Percentiles rank a stretch among this genome's conserved stretches.
Evolutionary conservation across 2,329 filamentous ascomycete genomes (phyloP).

Genomic region (Fusarium redolens): DNA sequence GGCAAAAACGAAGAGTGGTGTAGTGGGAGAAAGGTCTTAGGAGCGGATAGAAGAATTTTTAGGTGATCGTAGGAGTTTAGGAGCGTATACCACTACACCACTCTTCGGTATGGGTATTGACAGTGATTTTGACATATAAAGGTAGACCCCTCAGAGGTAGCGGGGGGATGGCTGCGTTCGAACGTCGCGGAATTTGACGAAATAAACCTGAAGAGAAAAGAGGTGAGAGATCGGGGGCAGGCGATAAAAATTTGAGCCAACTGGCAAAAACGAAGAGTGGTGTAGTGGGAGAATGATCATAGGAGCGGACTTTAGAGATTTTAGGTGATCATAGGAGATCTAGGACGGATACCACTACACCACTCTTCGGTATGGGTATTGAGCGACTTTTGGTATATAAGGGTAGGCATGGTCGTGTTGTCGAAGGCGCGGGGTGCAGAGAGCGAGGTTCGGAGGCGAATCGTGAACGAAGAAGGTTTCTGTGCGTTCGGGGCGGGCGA

Average conservation of each 20-base stretch:
- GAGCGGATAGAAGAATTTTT: neutral
- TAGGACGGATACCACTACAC: conserved; percentile 1
- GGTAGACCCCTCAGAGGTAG: neutral
- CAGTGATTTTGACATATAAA: neutral
- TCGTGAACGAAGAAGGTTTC: neutral
- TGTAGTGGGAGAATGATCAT: neutral
- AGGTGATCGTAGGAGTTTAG: neutral
- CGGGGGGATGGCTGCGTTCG: neutral
- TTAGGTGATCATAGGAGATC: neutral
- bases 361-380: neutral
- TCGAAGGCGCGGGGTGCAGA: neutral
- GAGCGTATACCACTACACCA: conserved; percentile 4
- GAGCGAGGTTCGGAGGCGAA: neutral
- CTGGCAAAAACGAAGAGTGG: neutral
- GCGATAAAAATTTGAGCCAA: neutral
- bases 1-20: neutral
- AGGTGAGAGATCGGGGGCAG: neutral
- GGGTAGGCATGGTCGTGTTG: neutral
- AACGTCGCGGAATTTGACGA: neutral
- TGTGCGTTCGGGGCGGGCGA: neutral
- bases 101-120: neutral
- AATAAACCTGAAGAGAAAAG: neutral
- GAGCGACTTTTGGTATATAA: neutral
- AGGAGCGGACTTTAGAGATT: neutral
- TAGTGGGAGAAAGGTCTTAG: neutral